Conservation (phyloP, 495 filamentous ascomycete genomes). For the Penicillium chermesinum region DNA sequence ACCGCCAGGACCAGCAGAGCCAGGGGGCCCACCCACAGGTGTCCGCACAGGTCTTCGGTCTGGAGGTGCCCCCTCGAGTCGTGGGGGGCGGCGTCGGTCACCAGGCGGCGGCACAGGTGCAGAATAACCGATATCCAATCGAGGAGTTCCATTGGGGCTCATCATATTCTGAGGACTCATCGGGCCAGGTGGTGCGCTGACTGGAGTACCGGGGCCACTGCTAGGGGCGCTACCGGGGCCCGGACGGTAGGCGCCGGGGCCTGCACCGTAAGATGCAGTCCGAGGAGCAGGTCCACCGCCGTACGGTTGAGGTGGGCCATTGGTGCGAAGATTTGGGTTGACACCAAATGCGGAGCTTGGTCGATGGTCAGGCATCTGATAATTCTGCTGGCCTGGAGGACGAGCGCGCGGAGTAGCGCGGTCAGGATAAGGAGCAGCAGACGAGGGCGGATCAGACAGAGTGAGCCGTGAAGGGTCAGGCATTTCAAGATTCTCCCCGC, state of each 20-base stretch:
- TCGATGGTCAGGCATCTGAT: conserved; percentile 42
- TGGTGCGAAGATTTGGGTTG: conserved; percentile 47
- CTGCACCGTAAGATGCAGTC: conserved; percentile 32
- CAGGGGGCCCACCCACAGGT: conserved; percentile 23
- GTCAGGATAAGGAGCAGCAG: conserved; percentile 38
- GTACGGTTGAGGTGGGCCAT: conserved; percentile 23
- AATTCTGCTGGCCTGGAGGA: conserved; percentile 61
- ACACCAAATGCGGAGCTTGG: conserved; percentile 66
- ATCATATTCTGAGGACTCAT: conserved; percentile 26
- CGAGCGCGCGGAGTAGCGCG: conserved; percentile 43
- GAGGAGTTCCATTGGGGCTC: conserved; percentile 31
- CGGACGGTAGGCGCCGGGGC: conserved; percentile 22
- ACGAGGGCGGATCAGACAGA: conserved; percentile 37
- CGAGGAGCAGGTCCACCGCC: conserved; percentile 21
- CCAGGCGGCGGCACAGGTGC: conserved; percentile 44
- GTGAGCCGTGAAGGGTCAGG: conserved; percentile 58
- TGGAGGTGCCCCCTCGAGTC: conserved; percentile 28
- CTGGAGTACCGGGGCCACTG: conserved; percentile 26
- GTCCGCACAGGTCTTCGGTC: conserved; percentile 34
- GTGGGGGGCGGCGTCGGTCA: conserved; percentile 33
- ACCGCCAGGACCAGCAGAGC: not conserved
- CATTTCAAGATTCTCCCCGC: conserved; percentile 64
- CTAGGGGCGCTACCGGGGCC: conserved; percentile 28
- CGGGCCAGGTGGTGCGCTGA: conserved; percentile 23
- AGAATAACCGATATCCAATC: conserved; percentile 50